These are phyloP conservation scores for Globisporangium viniferum DNA, from an alignment of 352 stramenopile species.

Conservation along the genomic window DNA sequence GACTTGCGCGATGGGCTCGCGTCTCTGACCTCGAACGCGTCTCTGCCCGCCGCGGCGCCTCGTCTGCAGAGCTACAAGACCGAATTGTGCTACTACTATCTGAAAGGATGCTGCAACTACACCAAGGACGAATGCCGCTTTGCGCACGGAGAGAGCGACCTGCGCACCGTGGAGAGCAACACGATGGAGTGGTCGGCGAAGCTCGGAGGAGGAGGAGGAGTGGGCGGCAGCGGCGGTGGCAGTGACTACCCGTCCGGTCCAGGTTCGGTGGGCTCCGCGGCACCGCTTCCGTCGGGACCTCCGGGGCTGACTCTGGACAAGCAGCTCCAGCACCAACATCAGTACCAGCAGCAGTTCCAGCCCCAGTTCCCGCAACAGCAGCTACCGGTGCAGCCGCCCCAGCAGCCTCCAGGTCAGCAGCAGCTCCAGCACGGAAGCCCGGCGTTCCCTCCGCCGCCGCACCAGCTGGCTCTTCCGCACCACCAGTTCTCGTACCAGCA, in stretches of 20 bases:
- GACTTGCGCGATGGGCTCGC: slow-evolving; percentile 63
- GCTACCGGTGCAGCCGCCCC: slow-evolving; percentile 14
- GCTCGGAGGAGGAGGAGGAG: slow-evolving; percentile 28
- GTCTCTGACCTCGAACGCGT: slow-evolving; percentile 16
- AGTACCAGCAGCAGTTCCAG: slow-evolving; percentile 64
- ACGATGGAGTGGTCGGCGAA: slow-evolving; percentile 61
- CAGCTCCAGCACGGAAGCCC: slow-evolving; percentile 18
- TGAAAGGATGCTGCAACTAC: slow-evolving; percentile 88
- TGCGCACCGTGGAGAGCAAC: slow-evolving; percentile 83
- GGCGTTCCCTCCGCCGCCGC: slow-evolving; percentile 15
- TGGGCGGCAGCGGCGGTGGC: slow-evolving; percentile 17
- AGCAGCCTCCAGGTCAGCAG: slow-evolving; percentile 11
- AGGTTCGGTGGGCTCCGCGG: not conserved
- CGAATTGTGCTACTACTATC: slow-evolving; percentile 86
- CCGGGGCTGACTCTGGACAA: slow-evolving; percentile 29
- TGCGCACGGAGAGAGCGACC: slow-evolving; percentile 74
- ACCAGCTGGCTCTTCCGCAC: slow-evolving; percentile 14
- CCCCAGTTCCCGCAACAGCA: slow-evolving; percentile 24
- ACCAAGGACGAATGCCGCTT: slow-evolving; percentile 86
- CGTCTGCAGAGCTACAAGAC: slow-evolving; percentile 88
- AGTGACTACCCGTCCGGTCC: slow-evolving; percentile 11
- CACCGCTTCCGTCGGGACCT: not conserved
- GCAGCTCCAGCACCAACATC: slow-evolving; percentile 57
- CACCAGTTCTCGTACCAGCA: slow-evolving; percentile 26
- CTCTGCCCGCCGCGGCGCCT: slow-evolving; percentile 47